Base-by-base conservation (phyloP, 192 early-diverging fungal species). In the Umbelopsis isabellina region DNA sequence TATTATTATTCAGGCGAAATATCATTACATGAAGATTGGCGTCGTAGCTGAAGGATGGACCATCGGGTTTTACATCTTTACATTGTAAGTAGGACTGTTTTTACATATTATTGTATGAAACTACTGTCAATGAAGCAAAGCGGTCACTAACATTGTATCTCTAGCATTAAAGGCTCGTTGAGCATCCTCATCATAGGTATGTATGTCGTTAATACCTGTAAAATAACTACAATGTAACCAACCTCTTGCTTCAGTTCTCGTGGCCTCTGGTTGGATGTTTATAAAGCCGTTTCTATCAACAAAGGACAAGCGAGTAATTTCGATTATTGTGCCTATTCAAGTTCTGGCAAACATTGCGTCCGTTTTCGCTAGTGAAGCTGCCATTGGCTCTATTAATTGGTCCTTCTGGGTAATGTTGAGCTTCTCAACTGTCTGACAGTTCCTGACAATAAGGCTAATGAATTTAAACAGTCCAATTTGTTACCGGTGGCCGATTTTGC, bases 181-280 rank as follows among this genome's bases (percentile, higher is more conserved):
- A 81, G 83, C 66, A 79, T 86, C 21, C 74, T 86, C 5, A 83
- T 86, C 47, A 83, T 86, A 46, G 80, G 76, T 73, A 73, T 46
- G 58, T 35, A 46, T 55, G 6, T n/a, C 15, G 0, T 47, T n/a
- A 3, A 49, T 22, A 23, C 13, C 5, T 35, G 52, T 22, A 21
- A 44, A 21, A 25, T 18, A 20, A 3, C 11, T 52, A 44, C n/a
- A 41, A 41, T 41, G 6, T 10, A 1, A 21, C 35, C 48, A 55
- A 61, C 46, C 35, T 16, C 10, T 4, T 45, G 35, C 44, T 10
- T 22, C 37, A 78, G 76, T 81, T 7, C 46, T 87, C 27, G 67
- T 87, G 15, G 83, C 83, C 1, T 87, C 85, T 4, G 85, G 85
- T 10, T 87, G 83, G 83, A 83, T 85, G 76, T 87, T 87, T 70